Evolutionary conservation across 202 grass and related monocot species (phyloP).

Genomic region (Elaeis oleifera): DNA sequence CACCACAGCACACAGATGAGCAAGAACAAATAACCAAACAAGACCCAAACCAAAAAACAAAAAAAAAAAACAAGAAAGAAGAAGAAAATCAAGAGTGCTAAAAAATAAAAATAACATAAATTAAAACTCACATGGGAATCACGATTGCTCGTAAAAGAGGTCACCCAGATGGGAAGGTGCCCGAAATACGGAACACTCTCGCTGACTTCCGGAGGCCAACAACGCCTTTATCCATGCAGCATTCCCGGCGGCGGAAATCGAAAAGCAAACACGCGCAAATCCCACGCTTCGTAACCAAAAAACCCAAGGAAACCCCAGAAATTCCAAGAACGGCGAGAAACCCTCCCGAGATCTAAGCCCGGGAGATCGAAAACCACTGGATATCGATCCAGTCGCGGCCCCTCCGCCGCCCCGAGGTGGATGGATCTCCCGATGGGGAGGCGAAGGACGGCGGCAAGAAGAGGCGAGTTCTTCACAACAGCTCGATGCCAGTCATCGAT

Average conservation of each 20-base stretch:
- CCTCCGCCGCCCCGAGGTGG: background rate
- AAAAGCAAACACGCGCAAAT: background rate
- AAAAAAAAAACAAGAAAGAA: background rate
- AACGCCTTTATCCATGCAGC: conserved; percentile 12
- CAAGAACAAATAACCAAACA: too few species aligned
- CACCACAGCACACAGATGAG: too few species aligned
- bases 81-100: background rate
- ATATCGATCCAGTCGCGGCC: too few species aligned
- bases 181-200: background rate
- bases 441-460: background rate
- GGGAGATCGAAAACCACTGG: too few species aligned
- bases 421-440: background rate
- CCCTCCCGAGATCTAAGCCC: too few species aligned
- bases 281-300: background rate
- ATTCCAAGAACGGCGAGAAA: background rate
- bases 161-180: background rate
- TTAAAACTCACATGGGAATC: too few species aligned
- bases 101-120: too few species aligned
- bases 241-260: background rate
- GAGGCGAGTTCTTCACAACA: background rate
- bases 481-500: background rate
- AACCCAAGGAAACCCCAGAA: background rate
- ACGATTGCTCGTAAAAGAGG: too few species aligned
- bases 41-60: background rate
- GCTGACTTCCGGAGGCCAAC: background rate